Percentiles rank a stretch among this genome's conserved stretches.
Evolutionary conservation across 148 eudicot species (phyloP).

Genomic region (Fallopia convolvulus): DNA sequence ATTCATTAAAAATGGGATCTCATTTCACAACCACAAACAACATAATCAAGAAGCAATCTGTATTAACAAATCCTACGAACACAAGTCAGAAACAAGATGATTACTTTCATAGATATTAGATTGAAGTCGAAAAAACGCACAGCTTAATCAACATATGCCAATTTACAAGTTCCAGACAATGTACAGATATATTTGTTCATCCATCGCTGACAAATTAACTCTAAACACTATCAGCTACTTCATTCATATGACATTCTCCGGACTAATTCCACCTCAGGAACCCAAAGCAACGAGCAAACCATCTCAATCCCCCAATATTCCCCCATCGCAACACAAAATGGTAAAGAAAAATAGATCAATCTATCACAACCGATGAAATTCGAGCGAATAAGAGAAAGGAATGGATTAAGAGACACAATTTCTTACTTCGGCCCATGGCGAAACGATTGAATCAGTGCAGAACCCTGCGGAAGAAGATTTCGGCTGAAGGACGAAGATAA

Average conservation of each 20-base stretch:
- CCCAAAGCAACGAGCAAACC: neutral
- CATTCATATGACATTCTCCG: neutral
- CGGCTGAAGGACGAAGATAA: neutral
- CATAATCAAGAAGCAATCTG: neutral
- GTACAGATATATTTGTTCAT: neutral
- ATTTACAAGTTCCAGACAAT: neutral
- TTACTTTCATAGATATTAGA: too few relatives aligned
- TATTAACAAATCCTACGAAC: too few relatives aligned
- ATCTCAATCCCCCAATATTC: neutral
- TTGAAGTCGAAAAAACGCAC: neutral
- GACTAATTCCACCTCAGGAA: neutral
- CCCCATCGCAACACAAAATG: neutral
- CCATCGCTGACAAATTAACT: neutral
- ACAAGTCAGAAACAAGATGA: too few relatives aligned
- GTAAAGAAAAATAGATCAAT: neutral
- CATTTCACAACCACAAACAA: neutral
- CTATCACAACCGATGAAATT: neutral
- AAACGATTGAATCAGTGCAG: neutral
- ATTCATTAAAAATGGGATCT: neutral
- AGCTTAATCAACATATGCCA: neutral
- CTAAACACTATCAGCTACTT: neutral
- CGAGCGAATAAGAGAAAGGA: neutral
- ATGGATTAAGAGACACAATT: neutral
- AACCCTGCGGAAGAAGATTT: neutral
- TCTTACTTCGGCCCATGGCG: constrained; percentile 11